A percentile compares a stretch with the other conserved stretches of the same genome.
Evolutionary conservation across 2,329 filamentous ascomycete species (phyloP).

Genomic region (Scleromitrula shiraiana): DNA sequence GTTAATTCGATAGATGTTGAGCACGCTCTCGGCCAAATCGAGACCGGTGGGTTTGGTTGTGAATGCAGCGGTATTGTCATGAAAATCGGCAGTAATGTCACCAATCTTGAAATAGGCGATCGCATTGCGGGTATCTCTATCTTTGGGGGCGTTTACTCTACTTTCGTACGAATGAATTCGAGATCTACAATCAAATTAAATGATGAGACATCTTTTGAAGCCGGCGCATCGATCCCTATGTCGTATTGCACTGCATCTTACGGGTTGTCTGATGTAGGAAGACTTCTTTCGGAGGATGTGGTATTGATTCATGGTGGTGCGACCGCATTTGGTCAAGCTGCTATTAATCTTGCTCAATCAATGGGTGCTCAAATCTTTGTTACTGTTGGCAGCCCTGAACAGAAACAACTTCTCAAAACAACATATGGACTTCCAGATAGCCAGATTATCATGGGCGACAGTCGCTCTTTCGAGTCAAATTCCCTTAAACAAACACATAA

Average conservation of each 20-base stretch:
- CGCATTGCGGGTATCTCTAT: constrained; percentile 24
- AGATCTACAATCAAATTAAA: constrained; percentile 17
- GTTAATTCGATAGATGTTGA: constrained; percentile 28
- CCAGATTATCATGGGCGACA: constrained; percentile 34
- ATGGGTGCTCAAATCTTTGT: constrained; percentile 24
- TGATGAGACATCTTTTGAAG: constrained; percentile 18
- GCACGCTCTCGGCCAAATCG: constrained; percentile 28
- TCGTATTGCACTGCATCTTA: constrained; percentile 25
- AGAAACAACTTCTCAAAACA: constrained; percentile 18
- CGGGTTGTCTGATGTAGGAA: constrained; percentile 21
- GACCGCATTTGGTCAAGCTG: constrained; percentile 30
- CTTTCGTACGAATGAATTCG: constrained; percentile 17
- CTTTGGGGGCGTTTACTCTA: constrained; percentile 21
- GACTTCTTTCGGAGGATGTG: constrained; percentile 22
- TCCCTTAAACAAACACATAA: constrained; percentile 19
- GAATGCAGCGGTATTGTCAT: constrained; percentile 32
- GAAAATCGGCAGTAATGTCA: constrained; percentile 24
- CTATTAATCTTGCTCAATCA: constrained; percentile 27
- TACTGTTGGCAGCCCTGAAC: constrained; percentile 20
- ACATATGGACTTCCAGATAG: constrained; percentile 30
- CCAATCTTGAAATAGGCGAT: constrained; percentile 26
- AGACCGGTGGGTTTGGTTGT: constrained; percentile 27
- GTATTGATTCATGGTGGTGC: constrained; percentile 32
- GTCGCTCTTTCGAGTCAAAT: constrained; percentile 30
- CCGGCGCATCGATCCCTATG: constrained; percentile 21